A percentile compares a stretch with the other conserved stretches of the same genome.
Conservation (phyloP, 2,329 filamentous ascomycete genomes). For the Lasiodiplodia hormozganensis region DNA sequence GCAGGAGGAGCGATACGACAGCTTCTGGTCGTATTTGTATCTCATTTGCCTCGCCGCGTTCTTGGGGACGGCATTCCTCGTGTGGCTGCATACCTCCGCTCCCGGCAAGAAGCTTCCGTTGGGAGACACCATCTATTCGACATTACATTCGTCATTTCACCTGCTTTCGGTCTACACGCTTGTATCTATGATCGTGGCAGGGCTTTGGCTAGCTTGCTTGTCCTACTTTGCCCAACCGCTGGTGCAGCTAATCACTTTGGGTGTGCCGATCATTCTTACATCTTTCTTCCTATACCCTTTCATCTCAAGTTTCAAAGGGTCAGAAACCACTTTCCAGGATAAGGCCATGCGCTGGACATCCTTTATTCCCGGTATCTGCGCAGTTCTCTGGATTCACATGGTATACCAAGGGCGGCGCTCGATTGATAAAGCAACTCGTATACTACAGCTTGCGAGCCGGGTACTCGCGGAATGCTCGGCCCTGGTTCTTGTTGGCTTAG, state of each 20-base stretch:
- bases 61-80: slow-evolving; percentile 85
- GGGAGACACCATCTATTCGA: slow-evolving; percentile 94
- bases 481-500: slow-evolving; percentile 82
- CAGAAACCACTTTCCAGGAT: slow-evolving; percentile 84
- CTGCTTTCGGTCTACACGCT: slow-evolving; percentile 90
- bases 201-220: slow-evolving; percentile 88
- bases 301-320: slow-evolving; percentile 83
- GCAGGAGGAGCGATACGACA: slow-evolving; percentile 79
- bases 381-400: slow-evolving; percentile 82
- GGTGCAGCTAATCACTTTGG: slow-evolving; percentile 79
- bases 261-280: slow-evolving; percentile 84
- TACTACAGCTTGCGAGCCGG: slow-evolving; percentile 89
- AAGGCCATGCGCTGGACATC: slow-evolving; percentile 87
- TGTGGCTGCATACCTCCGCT: slow-evolving; percentile 85
- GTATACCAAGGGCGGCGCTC: slow-evolving; percentile 81
- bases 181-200: slow-evolving; percentile 84
- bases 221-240: slow-evolving; percentile 87
- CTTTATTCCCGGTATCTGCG: slow-evolving; percentile 74
- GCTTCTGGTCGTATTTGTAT: slow-evolving; percentile 91
- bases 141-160: slow-evolving; percentile 83
- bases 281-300: slow-evolving; percentile 93
- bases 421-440: slow-evolving; percentile 81
- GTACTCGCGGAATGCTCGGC: slow-evolving; percentile 86
- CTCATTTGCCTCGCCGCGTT: slow-evolving; percentile 83
- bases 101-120: slow-evolving; percentile 73